Conservation (phyloP, 768 basidiomycete species). For the Trametes sanguinea region DNA sequence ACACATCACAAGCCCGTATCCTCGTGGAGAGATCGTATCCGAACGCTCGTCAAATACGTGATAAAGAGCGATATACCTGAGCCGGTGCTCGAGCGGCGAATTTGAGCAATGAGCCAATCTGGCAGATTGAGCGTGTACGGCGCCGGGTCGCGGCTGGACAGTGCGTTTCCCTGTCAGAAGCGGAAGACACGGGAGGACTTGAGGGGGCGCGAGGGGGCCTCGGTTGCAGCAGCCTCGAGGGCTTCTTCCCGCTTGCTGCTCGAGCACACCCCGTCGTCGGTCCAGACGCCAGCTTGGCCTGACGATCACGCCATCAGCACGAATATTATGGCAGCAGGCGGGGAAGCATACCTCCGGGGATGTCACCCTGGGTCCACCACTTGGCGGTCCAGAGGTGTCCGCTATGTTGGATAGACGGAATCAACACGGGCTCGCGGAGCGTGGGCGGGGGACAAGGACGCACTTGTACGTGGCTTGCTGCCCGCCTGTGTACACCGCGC, state of each 20-base stretch:
- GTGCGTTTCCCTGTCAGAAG: constrained; percentile 17
- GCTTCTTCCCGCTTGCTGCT: constrained; percentile 14
- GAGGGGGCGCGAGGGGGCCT: constrained; percentile 8
- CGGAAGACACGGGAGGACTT: constrained; percentile 27
- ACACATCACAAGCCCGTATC: neutral
- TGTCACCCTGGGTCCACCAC: constrained; percentile 64
- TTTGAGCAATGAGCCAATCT: neutral
- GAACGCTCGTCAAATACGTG: constrained; percentile 15
- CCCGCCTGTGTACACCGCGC: constrained; percentile 52
- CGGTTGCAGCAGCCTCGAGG: constrained; percentile 4
- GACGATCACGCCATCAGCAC: constrained; percentile 3
- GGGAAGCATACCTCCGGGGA: constrained; percentile 41
- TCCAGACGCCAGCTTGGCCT: constrained; percentile 57
- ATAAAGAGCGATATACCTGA: constrained; percentile 3
- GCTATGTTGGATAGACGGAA: constrained; percentile 22
- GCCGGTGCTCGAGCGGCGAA: neutral
- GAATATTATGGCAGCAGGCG: neutral
- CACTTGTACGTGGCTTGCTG: constrained; percentile 53
- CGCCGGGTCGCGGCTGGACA: neutral
- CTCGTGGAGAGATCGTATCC: constrained; percentile 8
- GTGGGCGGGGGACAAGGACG: constrained; percentile 26
- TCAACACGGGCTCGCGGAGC: constrained; percentile 23
- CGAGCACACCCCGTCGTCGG: constrained; percentile 55
- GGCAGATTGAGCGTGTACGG: neutral
- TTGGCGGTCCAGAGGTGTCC: constrained; percentile 51